phyloP scores from a whole-genome alignment of 345 rosid genomes.

The Euphorbia tirucalli region DNA sequence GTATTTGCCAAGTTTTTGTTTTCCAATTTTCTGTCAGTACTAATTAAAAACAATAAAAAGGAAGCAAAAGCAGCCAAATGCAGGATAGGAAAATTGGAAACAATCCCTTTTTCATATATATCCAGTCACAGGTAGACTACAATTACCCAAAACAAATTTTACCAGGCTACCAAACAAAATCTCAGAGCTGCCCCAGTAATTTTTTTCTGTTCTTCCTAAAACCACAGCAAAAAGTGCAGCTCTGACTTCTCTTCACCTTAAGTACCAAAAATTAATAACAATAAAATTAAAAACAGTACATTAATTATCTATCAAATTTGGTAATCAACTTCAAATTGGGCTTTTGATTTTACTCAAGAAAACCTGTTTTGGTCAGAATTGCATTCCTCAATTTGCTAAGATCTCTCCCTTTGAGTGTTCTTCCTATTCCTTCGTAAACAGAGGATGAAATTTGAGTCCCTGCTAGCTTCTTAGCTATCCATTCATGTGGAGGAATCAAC shows the following conservation, averaged over 20 bases:
- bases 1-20: too few relatives aligned
- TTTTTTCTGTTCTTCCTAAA: not conserved
- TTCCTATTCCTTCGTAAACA: constrained; percentile 85
- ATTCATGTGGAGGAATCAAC: constrained; percentile 91
- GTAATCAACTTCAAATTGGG: not conserved
- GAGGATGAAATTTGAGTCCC: constrained; percentile 87
- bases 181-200: constrained; percentile 23
- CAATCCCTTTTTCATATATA: constrained; percentile 12
- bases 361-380: constrained; percentile 81
- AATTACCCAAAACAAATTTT: constrained; percentile 25
- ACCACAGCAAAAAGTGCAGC: constrained; percentile 29
- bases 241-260: constrained; percentile 15
- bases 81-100: constrained; percentile 2
- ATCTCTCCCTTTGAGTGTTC: constrained; percentile 97
- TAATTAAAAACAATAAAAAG: not conserved
- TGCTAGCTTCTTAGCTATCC: constrained; percentile 81
- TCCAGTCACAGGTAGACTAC: constrained; percentile 17
- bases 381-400: constrained; percentile 91
- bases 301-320: not conserved
- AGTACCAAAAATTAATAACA: constrained; percentile 10
- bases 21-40: too few relatives aligned
- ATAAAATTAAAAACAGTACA: constrained; percentile 25
- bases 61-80: constrained; percentile 14
- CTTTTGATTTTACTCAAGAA: constrained; percentile 53
- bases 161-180: constrained; percentile 38